Evolutionary conservation across 139 green algal species (phyloP).

Genomic region (Parachlorella kessleri): DNA sequence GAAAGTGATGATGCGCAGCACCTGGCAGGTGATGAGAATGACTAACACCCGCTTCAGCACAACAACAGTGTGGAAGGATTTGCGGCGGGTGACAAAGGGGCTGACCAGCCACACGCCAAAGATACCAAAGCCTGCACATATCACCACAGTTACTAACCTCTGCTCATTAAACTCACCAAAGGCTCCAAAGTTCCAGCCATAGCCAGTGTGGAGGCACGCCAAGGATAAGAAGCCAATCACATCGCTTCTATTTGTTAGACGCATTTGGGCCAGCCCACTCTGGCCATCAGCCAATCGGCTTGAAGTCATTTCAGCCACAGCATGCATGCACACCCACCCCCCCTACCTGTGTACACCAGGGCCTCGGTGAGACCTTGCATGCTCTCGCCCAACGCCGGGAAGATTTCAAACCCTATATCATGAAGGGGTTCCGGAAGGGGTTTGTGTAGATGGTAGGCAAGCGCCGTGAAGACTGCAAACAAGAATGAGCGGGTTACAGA

Average conservation of each 20-base stretch:
- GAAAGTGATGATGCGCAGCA: conserved; percentile 86
- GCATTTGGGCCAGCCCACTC: too few species aligned
- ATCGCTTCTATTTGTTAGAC: too few species aligned
- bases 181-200: too few species aligned
- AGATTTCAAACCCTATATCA: conserved; percentile 1
- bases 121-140: conserved; percentile 50
- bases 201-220: too few species aligned
- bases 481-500: background rate
- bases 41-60: conserved; percentile 72
- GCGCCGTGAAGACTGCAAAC: background rate
- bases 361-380: background rate
- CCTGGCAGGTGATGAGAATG: conserved; percentile 81
- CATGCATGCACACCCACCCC: too few species aligned
- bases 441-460: background rate
- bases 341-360: background rate
- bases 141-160: too few species aligned
- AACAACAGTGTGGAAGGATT: conserved; percentile 87
- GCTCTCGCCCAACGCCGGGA: background rate
- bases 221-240: too few species aligned
- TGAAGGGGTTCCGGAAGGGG: background rate
- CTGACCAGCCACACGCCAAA: conserved; percentile 86
- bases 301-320: too few species aligned
- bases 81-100: conserved; percentile 75
- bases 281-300: too few species aligned
- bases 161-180: too few species aligned